Base-by-base conservation (phyloP, 176 grass and related monocot species). In the Poa pratensis region DNA sequence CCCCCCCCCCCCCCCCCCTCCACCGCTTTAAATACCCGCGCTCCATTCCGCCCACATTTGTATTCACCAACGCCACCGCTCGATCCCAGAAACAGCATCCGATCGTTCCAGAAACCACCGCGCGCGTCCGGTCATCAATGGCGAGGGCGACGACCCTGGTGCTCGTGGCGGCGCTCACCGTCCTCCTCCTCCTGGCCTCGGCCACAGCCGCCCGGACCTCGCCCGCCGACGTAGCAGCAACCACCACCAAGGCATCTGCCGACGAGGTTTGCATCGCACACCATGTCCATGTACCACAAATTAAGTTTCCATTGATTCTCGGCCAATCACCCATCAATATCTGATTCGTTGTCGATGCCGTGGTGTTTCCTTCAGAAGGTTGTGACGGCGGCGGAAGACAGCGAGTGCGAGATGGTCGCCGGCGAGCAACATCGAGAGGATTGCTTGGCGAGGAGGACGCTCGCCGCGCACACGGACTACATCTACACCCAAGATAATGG, bases 401-500 rank as follows among this genome's bases (percentile, higher is more conserved):
- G 3, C 20, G 83, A 72, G 10, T 93, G 94, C 76, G 81, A 91
- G 46, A 75, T 0, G 75, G 78, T 74, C 5, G 84, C 67, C 26
- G 86, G 64, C 11, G 69, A 87, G 54, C 65, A 88, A 46, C 75
- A 75, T 23, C 45, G 53, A 68, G 89, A 93, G 63, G 90, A 85
- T 45, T 96, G 94, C 91, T 34, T 93, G 62, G 39, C 77, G 81
- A 85, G 86, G 81, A 80, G 86, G 80, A 91, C 89, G 53, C 94
- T 96, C 18, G 76, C 16, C 6, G 94, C 91, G 23, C 94, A 96
- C 76, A 93, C 81, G 8, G 94, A 96, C 79, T 96, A 96, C 89
- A 96, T 96, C 84, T 96, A 96, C 89, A 96, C 94, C 46, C 90
- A 94, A 80, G 9, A 83, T 66, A 80, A 94, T 15, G 62, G 62